Evolutionary conservation across 345 rosid species (phyloP).

Genomic region (Geranium rotundifolium): DNA sequence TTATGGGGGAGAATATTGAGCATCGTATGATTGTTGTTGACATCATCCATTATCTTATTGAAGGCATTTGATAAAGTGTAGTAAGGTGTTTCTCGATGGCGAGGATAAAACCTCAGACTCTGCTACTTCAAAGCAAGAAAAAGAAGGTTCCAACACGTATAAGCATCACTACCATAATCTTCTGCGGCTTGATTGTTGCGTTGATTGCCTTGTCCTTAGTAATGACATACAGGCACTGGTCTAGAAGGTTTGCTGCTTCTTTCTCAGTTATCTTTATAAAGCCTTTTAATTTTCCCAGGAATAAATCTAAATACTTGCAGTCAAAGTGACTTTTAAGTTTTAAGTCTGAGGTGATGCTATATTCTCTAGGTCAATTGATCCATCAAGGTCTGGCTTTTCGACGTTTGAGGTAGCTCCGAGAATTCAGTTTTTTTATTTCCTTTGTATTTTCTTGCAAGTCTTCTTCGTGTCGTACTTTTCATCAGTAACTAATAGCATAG

Average conservation of each 20-base stretch:
- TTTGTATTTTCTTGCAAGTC: too few species aligned
- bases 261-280: neutral
- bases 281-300: neutral
- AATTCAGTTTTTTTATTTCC: neutral
- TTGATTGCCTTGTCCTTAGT: constrained; percentile 33
- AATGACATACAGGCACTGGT: constrained; percentile 55
- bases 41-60: neutral
- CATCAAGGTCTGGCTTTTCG: constrained; percentile 16
- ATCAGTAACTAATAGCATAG: neutral
- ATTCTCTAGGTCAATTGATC: constrained; percentile 27
- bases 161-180: constrained; percentile 40
- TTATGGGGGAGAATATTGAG: neutral
- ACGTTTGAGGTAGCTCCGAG: constrained; percentile 29
- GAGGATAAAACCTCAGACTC: constrained; percentile 74
- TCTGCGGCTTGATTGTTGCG: constrained; percentile 38
- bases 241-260: constrained; percentile 35
- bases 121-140: constrained; percentile 70
- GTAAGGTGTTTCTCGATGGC: constrained; percentile 32
- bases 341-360: neutral
- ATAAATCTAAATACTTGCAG: neutral
- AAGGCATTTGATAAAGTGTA: too few species aligned
- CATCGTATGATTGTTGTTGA: neutral
- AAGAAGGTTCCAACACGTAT: constrained; percentile 59
- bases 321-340: constrained; percentile 7
- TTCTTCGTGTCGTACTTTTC: too few species aligned